Base-by-base conservation (phyloP, 2,329 filamentous ascomycete genomes). In the Coniochaeta sp. region DNA sequence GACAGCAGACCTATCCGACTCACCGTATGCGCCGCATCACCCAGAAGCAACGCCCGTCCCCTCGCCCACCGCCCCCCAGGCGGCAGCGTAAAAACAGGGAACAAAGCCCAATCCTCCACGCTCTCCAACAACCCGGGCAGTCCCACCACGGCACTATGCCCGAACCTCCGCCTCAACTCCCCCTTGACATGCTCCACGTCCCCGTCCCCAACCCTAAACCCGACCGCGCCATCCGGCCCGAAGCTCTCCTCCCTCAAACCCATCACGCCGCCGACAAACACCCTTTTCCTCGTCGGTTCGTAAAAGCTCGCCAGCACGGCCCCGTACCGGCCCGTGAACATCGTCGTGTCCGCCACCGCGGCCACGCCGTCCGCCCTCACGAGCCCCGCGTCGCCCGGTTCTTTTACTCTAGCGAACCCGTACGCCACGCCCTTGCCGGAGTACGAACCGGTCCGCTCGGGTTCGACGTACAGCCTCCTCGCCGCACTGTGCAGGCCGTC, bases 41-140 rank as follows among this genome's bases (percentile, higher is more conserved):
- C 56, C n/a, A 57, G 18, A 2, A 57, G 28, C 13, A 57, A 33
- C 10, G 52, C 52, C 12, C 51, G 20, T 7, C 54, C 51, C 40
- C 45, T 47, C 16, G 28, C 38, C 56, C 56, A 57, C 7, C 46
- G 42, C 1, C 56, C 56, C 3, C 48, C 46, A 6, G 52, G 35
- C 6, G 56, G 56, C 3, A 57, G 54, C 2, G 42, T 30, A 27
- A 55, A 57, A 1, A 57, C 52, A 2, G 56, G 56, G 26, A 46
- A 57, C 26, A 57, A 47, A 53, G 58, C 55, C 61, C 61, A 64
- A 24, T 63, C 57, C 4, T 61, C 56, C 50, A 59, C 60, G 3
- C 48, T 49, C 7, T 57, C 55, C 28, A 64, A 27, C 14, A 62
- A 48, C 20, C 57, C 55, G 2, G 47, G 31, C 12, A 63, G 32